Percentiles rank a stretch among this genome's conserved stretches.
phyloP scores from a whole-genome alignment of 495 filamentous ascomycete genomes.

The Friedmanniomyces endolithicus region DNA sequence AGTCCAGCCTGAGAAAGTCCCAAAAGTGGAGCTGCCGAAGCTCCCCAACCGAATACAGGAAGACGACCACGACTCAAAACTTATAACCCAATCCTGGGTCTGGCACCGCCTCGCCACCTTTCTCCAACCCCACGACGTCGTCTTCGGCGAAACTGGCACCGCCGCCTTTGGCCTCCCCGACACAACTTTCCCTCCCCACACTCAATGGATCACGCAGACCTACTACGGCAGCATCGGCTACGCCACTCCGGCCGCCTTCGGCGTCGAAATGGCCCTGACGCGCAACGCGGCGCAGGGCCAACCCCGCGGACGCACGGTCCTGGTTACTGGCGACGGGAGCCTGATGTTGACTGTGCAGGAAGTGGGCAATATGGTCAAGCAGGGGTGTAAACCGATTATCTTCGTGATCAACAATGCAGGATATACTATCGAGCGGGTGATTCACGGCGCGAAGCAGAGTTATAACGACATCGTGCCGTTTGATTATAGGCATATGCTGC shows the following conservation, averaged over 20 bases:
- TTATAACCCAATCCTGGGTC: conserved; percentile 30
- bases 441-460: conserved; percentile 28
- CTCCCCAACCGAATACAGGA: conserved; percentile 14
- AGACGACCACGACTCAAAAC: conserved; percentile 21
- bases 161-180: conserved; percentile 27
- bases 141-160: conserved; percentile 31
- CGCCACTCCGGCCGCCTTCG: conserved; percentile 28
- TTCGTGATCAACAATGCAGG: conserved; percentile 32
- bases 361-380: conserved; percentile 31
- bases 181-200: conserved; percentile 14
- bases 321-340: conserved; percentile 31
- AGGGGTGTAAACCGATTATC: conserved; percentile 20
- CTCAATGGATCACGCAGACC: conserved; percentile 25
- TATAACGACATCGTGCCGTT: conserved; percentile 33
- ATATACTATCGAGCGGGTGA: conserved; percentile 32
- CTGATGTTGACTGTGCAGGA: conserved; percentile 31
- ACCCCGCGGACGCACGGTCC: conserved; percentile 22
- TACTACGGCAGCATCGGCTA: conserved; percentile 33
- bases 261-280: conserved; percentile 23
- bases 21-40: conserved; percentile 1
- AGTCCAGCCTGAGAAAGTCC: not conserved
- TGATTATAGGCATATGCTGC: conserved; percentile 27
- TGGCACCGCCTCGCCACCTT: conserved; percentile 25
- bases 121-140: conserved; percentile 26
- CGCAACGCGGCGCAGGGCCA: conserved; percentile 7